phyloP scores from a whole-genome alignment of 257 asterid genomes.

The Salvia rosmarinus region DNA sequence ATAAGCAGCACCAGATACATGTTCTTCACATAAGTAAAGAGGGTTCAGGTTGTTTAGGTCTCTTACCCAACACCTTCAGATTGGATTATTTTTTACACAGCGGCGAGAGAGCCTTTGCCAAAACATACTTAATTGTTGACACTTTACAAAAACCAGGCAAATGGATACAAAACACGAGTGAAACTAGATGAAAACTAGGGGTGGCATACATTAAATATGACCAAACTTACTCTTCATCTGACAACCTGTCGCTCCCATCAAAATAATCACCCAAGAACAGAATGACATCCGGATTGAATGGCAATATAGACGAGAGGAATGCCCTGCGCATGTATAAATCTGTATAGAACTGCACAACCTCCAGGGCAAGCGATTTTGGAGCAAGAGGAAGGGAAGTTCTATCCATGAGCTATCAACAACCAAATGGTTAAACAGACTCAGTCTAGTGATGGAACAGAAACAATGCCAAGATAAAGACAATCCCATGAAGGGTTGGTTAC shows the following conservation, averaged over 20 bases:
- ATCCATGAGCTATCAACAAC: constrained; percentile 77
- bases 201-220: not conserved
- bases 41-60: not conserved
- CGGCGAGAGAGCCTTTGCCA: not conserved
- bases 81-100: constrained; percentile 3
- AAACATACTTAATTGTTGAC: not conserved
- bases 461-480: constrained; percentile 7
- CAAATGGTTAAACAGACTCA: constrained; percentile 12
- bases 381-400: constrained; percentile 78
- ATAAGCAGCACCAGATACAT: constrained; percentile 19
- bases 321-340: constrained; percentile 97
- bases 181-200: not conserved
- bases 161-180: not conserved
- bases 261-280: constrained; percentile 93
- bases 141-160: not conserved
- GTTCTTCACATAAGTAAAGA: constrained; percentile 17
- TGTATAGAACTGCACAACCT: constrained; percentile 81
- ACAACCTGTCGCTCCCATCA: constrained; percentile 73
- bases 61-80: not conserved
- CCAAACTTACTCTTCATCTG: constrained; percentile 82
- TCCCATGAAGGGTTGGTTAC: constrained; percentile 39
- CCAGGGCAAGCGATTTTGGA: constrained; percentile 77
- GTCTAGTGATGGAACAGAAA: constrained; percentile 19
- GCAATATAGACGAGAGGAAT: constrained; percentile 73
- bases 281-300: constrained; percentile 78